phyloP scores from a whole-genome alignment of 208 protist species.

The Naegleria fowleri region DNA sequence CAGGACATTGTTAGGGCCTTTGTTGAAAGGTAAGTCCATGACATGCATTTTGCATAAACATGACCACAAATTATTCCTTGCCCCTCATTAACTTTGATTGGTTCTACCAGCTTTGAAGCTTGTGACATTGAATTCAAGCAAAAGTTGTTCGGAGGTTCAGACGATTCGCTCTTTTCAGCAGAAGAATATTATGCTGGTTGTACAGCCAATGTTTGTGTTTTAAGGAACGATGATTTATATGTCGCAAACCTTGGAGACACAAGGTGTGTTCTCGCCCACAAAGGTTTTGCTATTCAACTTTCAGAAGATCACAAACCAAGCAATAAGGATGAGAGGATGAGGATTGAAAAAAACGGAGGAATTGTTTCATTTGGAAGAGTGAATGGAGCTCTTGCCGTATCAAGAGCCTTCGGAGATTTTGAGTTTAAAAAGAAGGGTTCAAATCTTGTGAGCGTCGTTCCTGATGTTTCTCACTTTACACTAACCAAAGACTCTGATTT shows the following conservation, averaged over 20 bases:
- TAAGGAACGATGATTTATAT: neutral
- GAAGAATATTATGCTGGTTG: conserved; percentile 8
- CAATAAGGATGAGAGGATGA: conserved; percentile 65
- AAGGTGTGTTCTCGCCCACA: neutral
- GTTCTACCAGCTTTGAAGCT: neutral
- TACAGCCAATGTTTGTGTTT: neutral
- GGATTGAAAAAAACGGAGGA: conserved; percentile 78
- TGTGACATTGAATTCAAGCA: neutral
- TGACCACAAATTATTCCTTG: too few species aligned
- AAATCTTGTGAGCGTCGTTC: conserved; percentile 77
- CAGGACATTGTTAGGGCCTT: too few species aligned
- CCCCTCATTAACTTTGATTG: too few species aligned
- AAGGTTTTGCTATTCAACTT: conserved; percentile 64
- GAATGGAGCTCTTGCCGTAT: conserved; percentile 81
- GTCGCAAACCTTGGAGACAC: neutral
- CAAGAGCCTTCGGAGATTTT: conserved; percentile 81
- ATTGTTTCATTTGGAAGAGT: conserved; percentile 82
- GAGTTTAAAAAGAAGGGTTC: conserved; percentile 77
- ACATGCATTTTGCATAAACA: too few species aligned
- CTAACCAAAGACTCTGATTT: conserved; percentile 66
- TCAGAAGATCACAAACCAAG: conserved; percentile 87
- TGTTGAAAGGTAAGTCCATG: too few species aligned
- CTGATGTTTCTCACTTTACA: conserved; percentile 67
- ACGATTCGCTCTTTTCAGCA: neutral
- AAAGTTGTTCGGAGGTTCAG: neutral